These are phyloP conservation scores for Cylindrotheca fusiformis DNA, from an alignment of 108 stramenopile species.

Conservation along the genomic window DNA sequence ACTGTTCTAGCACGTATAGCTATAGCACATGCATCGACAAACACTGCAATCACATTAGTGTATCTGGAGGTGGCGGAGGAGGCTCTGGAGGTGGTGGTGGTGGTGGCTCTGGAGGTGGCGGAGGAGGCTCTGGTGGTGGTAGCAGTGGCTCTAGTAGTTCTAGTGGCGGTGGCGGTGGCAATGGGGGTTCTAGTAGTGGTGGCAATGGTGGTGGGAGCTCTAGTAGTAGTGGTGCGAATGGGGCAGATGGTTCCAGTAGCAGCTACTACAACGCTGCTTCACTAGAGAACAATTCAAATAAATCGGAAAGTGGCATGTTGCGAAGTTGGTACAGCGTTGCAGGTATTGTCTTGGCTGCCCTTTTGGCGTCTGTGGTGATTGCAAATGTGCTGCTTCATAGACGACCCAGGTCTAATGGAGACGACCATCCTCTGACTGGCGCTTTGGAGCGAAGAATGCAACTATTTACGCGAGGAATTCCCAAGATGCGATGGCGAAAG, in stretches of 20 bases:
- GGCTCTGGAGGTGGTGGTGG: background rate
- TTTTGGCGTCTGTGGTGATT: background rate
- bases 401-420: background rate
- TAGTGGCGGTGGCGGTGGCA: background rate
- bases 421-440: background rate
- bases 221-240: background rate
- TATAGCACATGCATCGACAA: background rate
- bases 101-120: background rate
- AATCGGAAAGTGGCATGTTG: background rate
- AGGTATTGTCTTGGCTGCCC: background rate
- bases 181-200: too few relatives aligned
- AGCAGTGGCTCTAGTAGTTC: constrained; percentile 1
- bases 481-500: background rate
- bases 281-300: background rate
- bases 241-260: background rate
- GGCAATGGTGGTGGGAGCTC: background rate
- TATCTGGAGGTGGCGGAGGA: background rate
- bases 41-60: background rate
- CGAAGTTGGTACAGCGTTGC: background rate
- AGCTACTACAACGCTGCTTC: background rate
- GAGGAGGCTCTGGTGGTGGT: background rate
- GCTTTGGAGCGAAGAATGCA: background rate
- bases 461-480: background rate
- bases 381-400: background rate
- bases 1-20: background rate